Evolutionary conservation across 2,329 filamentous ascomycete species (phyloP), one percentile per base, ranked within the genome.

Genomic region (Diaporthe sp.): DNA sequence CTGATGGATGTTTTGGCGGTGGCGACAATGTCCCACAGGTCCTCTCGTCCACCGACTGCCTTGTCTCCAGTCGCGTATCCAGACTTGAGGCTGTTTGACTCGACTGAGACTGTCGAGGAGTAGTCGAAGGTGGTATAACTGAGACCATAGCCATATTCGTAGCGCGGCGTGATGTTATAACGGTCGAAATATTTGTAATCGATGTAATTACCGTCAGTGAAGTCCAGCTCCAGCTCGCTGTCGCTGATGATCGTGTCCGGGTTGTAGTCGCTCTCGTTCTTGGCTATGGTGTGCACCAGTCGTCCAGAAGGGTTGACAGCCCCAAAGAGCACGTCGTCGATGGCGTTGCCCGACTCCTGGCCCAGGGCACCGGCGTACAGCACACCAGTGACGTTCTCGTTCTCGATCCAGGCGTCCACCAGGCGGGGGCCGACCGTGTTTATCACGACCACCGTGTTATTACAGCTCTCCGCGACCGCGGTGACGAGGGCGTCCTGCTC

Each of bases 341-440:
- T 79, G 0, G 90, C 87, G 1, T 83, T 81, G 0, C 92, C 92
- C 1, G 88, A 89, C 73, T 92, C 89, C 79, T 93, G 90, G 1
- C 92, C 92, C 0, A 91, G 91, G 0, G 92, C 83, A 78, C 93
- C 91, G 5, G 89, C 91, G 76, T 90, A 90, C 0, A 94, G 84
- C 12, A 93, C 84, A 1, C 87, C 91, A 0, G 91, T 93, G 47
- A 94, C 87, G 76, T 93, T 93, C 9, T 86, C 83, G 75, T 94
- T 87, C 64, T 92, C 88, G 75, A 90, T 85, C 85, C 90, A 93
- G 1, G 83, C 82, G 74, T 93, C 91, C 72, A 71, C 71, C 0
- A 92, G 80, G 1, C 91, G 86, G 12, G 88, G 85, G 0, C 92
- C 92, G 1, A 91, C 90, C 60, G 92, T 93, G 81, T 93, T 91